A percentile compares a stretch with the other conserved stretches of the same genome.
Evolutionary conservation across 441 rosid species (phyloP).

Genomic region (Pelargonium cotyledonis): DNA sequence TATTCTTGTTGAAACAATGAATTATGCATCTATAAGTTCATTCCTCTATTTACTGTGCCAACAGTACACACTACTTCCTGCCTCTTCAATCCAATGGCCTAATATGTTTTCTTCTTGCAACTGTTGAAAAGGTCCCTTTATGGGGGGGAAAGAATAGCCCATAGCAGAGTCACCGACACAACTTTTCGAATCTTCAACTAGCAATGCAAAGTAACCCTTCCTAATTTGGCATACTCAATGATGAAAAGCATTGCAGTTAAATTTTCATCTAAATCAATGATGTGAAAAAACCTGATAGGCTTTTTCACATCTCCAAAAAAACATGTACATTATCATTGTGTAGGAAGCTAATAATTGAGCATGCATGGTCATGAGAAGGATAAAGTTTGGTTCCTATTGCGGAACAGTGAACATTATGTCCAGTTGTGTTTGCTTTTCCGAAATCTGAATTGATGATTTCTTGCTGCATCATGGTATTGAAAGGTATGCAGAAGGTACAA

Average conservation of each 20-base stretch:
- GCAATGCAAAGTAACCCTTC: conserved; percentile 4
- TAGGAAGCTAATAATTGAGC: not conserved
- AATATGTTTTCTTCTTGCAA: conserved; percentile 11
- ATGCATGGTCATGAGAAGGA: not conserved
- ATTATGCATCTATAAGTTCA: conserved; percentile 11
- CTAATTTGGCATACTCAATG: conserved; percentile 10
- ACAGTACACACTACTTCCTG: conserved; percentile 32
- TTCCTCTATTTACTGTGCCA: not conserved
- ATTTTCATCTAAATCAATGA: not conserved
- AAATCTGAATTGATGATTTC: not conserved
- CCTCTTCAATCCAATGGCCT: conserved; percentile 14
- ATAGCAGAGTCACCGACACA: not conserved
- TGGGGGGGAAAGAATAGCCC: conserved; percentile 6
- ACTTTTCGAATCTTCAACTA: not conserved
- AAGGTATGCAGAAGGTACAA: conserved; percentile 49
- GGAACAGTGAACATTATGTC: not conserved
- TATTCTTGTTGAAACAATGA: conserved; percentile 10
- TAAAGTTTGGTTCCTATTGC: too few relatives aligned
- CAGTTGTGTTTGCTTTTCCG: not conserved
- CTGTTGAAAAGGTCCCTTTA: conserved; percentile 11
- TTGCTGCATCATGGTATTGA: conserved; percentile 12
- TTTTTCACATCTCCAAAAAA: not conserved
- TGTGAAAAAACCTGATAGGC: not conserved
- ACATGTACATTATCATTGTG: not conserved
- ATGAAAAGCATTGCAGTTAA: not conserved